Conservation (phyloP, 1,139 yeast genomes). For the Torulaspora pretoriensis region DNA sequence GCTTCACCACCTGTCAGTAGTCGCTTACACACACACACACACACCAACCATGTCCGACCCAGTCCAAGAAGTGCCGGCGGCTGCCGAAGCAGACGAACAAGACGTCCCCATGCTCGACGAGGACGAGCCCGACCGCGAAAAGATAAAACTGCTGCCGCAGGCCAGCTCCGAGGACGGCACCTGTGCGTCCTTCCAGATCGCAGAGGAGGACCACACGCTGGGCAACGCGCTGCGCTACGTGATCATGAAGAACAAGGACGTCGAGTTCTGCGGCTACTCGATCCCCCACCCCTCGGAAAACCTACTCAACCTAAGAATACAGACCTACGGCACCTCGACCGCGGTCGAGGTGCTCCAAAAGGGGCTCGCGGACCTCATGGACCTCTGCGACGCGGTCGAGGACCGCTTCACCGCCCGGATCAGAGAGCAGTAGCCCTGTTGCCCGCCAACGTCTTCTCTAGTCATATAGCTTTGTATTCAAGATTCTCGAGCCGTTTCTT, state of each 20-base stretch:
- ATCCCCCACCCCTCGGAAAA: conserved; percentile 99
- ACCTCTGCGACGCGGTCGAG: conserved; percentile 79
- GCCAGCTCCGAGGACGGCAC: conserved; percentile 86
- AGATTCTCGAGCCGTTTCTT: conserved; percentile 3
- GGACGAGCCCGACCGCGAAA: conserved; percentile 39
- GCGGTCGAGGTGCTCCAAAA: conserved; percentile 92
- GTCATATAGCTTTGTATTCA: conserved; percentile 1
- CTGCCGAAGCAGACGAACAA: conserved; percentile 11
- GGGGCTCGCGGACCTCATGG: conserved; percentile 82
- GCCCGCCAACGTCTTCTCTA: neutral
- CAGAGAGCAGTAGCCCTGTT: conserved; percentile 38
- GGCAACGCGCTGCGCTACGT: conserved; percentile 92
- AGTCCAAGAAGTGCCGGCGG: conserved; percentile 53
- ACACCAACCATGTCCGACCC: conserved; percentile 63
- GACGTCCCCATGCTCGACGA: conserved; percentile 36
- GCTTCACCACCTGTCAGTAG: neutral
- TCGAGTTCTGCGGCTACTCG: conserved; percentile 96
- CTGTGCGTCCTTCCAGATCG: conserved; percentile 89
- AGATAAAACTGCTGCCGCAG: conserved; percentile 64
- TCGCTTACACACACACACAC: neutral
- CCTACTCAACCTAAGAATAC: conserved; percentile 83
- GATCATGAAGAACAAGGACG: conserved; percentile 96
- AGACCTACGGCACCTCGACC: conserved; percentile 82
- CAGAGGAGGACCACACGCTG: conserved; percentile 91
- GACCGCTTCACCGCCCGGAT: conserved; percentile 65